These are phyloP conservation scores for Boletellus emodensis DNA, from an alignment of 768 basidiomycete genomes.

Conservation along the genomic window DNA sequence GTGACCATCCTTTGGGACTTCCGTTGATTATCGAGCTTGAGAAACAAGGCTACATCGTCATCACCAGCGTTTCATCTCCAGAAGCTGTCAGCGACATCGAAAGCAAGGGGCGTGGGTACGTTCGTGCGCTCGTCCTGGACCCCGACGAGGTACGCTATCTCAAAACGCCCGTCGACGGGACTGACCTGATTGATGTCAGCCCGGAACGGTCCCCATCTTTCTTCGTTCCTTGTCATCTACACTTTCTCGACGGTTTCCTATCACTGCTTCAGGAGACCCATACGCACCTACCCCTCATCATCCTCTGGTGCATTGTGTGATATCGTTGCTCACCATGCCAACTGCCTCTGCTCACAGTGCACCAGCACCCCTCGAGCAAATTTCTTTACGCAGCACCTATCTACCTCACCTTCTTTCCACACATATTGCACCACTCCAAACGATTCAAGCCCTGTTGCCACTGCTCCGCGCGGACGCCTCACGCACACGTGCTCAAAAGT, in stretches of 20 bases:
- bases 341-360: slow-evolving; percentile 32
- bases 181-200: slow-evolving; percentile 38
- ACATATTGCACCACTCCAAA: slow-evolving; percentile 72
- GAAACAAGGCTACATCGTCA: slow-evolving; percentile 76
- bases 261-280: slow-evolving; percentile 76
- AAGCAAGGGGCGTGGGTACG: slow-evolving; percentile 63
- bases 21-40: slow-evolving; percentile 73
- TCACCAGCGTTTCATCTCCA: slow-evolving; percentile 69
- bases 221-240: slow-evolving; percentile 78
- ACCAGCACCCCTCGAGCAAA: slow-evolving; percentile 65
- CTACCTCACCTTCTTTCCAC: slow-evolving; percentile 69
- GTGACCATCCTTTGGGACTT: slow-evolving; percentile 67
- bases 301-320: slow-evolving; percentile 71
- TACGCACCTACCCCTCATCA: slow-evolving; percentile 61
- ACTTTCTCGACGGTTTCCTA: slow-evolving; percentile 78
- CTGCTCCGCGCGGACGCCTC: slow-evolving; percentile 67
- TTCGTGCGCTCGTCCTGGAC: slow-evolving; percentile 79
- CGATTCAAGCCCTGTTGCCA: slow-evolving; percentile 73
- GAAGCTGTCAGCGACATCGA: slow-evolving; percentile 67
- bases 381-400: slow-evolving; percentile 60
- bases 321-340: slow-evolving; percentile 68
- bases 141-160: slow-evolving; percentile 57
- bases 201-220: slow-evolving; percentile 68
- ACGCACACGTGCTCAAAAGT: slow-evolving; percentile 38
- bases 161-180: neutral